Evolutionary conservation across 2,329 filamentous ascomycete genomes (phyloP).

Genomic region (Aaosphaeria arxii): DNA sequence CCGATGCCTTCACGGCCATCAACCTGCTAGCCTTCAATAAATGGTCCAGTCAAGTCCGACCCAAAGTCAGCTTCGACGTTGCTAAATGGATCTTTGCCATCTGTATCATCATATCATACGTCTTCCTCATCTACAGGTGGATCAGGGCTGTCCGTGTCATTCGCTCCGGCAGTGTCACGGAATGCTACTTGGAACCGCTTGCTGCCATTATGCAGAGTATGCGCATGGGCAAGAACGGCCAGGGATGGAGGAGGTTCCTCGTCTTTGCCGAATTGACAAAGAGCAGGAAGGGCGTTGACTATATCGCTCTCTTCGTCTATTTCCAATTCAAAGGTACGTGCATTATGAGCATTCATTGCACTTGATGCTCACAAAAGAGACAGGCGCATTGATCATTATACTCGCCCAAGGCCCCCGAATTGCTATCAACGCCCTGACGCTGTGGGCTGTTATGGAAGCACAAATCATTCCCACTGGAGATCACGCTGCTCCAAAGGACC

Average conservation of each 20-base stretch:
- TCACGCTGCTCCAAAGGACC: constrained; percentile 54
- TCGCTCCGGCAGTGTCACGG: constrained; percentile 78
- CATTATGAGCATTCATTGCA: constrained; percentile 72
- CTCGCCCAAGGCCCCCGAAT: constrained; percentile 91
- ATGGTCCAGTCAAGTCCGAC: constrained; percentile 82
- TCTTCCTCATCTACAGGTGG: constrained; percentile 78
- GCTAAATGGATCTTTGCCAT: constrained; percentile 94
- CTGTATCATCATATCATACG: constrained; percentile 87
- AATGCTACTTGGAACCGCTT: constrained; percentile 85
- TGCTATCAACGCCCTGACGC: constrained; percentile 82
- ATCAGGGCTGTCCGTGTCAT: constrained; percentile 78
- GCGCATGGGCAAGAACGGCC: constrained; percentile 64
- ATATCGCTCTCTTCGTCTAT: constrained; percentile 86
- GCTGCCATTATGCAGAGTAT: constrained; percentile 82
- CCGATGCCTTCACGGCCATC: constrained; percentile 91
- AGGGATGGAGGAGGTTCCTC: constrained; percentile 86
- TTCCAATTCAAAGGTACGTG: constrained; percentile 66
- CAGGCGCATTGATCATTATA: constrained; percentile 86
- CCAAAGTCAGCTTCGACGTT: constrained; percentile 70
- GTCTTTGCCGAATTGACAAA: constrained; percentile 90
- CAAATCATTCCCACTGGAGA: constrained; percentile 65
- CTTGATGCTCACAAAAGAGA: constrained; percentile 66
- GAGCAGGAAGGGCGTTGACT: constrained; percentile 86
- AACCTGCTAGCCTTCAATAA: constrained; percentile 85
- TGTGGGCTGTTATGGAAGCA: constrained; percentile 77